Evolutionary conservation across 805 yeast genomes (phyloP).

Genomic region (Metschnikowia santaceciliae): DNA sequence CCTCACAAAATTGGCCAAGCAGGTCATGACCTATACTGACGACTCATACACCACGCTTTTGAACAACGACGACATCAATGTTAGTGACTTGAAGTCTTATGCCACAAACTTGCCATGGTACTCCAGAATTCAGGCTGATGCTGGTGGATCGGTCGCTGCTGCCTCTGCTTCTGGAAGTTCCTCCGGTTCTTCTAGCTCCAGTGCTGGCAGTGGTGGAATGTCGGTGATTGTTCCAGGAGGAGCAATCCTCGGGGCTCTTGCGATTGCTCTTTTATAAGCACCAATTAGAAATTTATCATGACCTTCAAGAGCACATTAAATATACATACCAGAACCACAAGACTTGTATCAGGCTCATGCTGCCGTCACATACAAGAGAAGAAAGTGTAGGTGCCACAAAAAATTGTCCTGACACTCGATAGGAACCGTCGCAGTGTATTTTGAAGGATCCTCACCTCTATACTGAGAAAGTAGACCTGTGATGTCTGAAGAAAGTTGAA

Average conservation of each 20-base stretch:
- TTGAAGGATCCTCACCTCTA: constrained; percentile 6
- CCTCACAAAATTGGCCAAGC: constrained; percentile 28
- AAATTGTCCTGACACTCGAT: constrained; percentile 38
- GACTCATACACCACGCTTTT: constrained; percentile 42
- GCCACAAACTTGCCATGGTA: constrained; percentile 37
- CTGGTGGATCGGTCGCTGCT: constrained; percentile 5
- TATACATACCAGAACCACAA: not conserved
- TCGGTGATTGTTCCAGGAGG: constrained; percentile 26
- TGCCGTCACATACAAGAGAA: constrained; percentile 33
- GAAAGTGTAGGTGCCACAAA: constrained; percentile 38
- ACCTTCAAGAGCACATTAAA: not conserved
- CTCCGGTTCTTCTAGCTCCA: not conserved
- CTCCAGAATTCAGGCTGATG: constrained; percentile 19
- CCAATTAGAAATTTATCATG: not conserved
- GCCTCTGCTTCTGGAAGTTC: constrained; percentile 1
- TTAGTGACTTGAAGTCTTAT: constrained; percentile 25
- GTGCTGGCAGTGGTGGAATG: constrained; percentile 13
- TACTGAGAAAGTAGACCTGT: constrained; percentile 17
- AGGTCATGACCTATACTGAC: constrained; percentile 40
- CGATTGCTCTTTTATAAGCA: constrained; percentile 29
- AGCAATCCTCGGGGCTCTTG: constrained; percentile 32
- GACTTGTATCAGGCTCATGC: not conserved
- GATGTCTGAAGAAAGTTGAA: constrained; percentile 22
- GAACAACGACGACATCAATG: constrained; percentile 15
- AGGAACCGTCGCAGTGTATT: constrained; percentile 23